Evolutionary conservation across 441 rosid species (phyloP).

Genomic region (Gossypium davidsonii): DNA sequence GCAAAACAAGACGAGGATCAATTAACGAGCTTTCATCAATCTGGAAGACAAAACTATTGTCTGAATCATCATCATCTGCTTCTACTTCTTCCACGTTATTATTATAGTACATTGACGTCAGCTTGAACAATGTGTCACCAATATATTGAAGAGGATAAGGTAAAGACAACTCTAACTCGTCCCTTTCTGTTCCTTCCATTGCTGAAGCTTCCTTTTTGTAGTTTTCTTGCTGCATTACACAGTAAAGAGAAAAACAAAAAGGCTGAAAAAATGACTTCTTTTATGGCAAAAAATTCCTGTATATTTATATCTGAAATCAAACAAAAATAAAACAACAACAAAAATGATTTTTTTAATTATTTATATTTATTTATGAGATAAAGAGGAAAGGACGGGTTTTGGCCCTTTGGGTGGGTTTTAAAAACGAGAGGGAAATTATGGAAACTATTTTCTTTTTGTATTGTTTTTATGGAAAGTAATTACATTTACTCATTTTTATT

Average conservation of each 20-base stretch:
- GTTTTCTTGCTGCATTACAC: conserved; percentile 24
- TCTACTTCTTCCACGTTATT: conserved; percentile 20
- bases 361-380: not conserved
- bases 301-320: not conserved
- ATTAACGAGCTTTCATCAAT: conserved; percentile 35
- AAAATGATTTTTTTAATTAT: not conserved
- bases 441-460: conserved; percentile 4
- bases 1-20: conserved; percentile 27
- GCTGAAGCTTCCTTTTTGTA: conserved; percentile 17
- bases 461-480: not conserved
- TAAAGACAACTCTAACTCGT: conserved; percentile 23
- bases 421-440: conserved; percentile 23
- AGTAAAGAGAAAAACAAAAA: conserved; percentile 6
- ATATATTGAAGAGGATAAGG: not conserved
- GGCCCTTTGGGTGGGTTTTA: not conserved
- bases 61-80: conserved; percentile 15
- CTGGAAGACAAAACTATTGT: conserved; percentile 26
- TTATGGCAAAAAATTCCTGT: conserved; percentile 8
- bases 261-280: not conserved
- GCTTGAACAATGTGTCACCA: not conserved
- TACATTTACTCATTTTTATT: not conserved
- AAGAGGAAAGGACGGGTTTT: not conserved
- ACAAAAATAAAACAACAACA: not conserved
- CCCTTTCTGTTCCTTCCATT: conserved; percentile 15
- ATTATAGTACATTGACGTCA: conserved; percentile 6